Base-by-base conservation (phyloP, 108 stramenopile species). In the Nitzschia sp. region DNA sequence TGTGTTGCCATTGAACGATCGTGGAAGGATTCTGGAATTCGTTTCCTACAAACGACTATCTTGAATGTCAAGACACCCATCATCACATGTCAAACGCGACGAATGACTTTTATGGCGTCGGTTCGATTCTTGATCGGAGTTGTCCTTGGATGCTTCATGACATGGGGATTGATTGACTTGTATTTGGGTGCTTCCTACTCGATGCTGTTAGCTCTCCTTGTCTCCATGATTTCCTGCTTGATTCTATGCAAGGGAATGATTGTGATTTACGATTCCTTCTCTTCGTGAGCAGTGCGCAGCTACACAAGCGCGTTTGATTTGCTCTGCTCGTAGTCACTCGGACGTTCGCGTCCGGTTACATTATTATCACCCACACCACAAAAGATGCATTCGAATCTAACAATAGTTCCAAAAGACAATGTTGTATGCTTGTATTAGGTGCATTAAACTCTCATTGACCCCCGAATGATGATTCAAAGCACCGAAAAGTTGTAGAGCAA, bases 81-180 rank as follows among this genome's bases (percentile, higher is more conserved):
- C 11, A 15, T 42, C 8, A 62, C 61, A 1, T 6, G 11, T 19
- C 38, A 62, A 62, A 45, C 64, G 17, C 24, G 31, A 53, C 64
- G 64, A 25, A 53, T 53, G 64, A 53, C 49, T 1, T 65, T 65
- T 65, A 31, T 65, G 28, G 47, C 36, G 9, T n/a, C 36, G n/a
- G 58, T 51, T 0, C 29, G 55, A 47, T 70, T 70, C 49, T 55
- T 57, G 34, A 36, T 31, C 30, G 58, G 68, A 29, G 23, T 70
- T 15, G 68, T 70, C 4, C 45, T 70, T n/a, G 68, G 68, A 59
- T 70, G 68, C 25, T 70, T 59, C 30, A 24, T 46, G 24, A 32
- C 55, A 11, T 70, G 68, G 68, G 33, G 31, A 5, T 19, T 70
- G 68, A 0, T 47, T 9, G 68, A 70, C 48, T 8, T 70, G 13